Conservation (phyloP, 176 grass and related monocot genomes). For the Bonia amplexicaulis region DNA sequence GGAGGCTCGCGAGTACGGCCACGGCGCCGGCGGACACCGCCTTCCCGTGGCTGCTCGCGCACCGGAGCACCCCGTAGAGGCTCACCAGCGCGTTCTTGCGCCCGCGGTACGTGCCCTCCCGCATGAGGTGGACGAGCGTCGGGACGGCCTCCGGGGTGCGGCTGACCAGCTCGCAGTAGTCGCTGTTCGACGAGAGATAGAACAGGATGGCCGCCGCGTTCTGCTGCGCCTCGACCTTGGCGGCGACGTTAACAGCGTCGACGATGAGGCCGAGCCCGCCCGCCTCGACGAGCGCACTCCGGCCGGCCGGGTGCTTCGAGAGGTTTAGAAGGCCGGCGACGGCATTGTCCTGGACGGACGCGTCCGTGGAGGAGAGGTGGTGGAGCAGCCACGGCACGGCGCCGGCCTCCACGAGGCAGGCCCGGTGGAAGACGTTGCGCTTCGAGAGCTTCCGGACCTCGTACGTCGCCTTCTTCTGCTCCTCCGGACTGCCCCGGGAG, state of each 20-base stretch:
- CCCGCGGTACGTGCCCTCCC: constrained; percentile 42
- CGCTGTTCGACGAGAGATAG: constrained; percentile 60
- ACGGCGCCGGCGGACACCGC: constrained; percentile 51
- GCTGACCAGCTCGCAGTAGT: constrained; percentile 61
- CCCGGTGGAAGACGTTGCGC: constrained; percentile 59
- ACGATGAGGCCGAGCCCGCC: constrained; percentile 65
- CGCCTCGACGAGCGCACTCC: constrained; percentile 45
- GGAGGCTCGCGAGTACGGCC: constrained; percentile 31
- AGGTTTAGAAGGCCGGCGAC: constrained; percentile 62
- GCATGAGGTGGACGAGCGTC: constrained; percentile 59
- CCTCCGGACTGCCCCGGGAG: constrained; percentile 30
- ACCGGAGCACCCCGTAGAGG: constrained; percentile 59
- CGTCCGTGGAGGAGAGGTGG: constrained; percentile 56
- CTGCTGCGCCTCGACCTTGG: constrained; percentile 49
- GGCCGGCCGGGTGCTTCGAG: constrained; percentile 65
- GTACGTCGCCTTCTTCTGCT: constrained; percentile 53
- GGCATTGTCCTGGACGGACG: constrained; percentile 62
- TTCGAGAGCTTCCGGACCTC: constrained; percentile 80
- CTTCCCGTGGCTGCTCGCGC: constrained; percentile 39
- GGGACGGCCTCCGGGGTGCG: constrained; percentile 59
- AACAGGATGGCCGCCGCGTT: constrained; percentile 80
- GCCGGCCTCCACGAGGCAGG: constrained; percentile 54
- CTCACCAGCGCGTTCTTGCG: constrained; percentile 67
- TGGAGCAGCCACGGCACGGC: constrained; percentile 73
- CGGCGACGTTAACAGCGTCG: constrained; percentile 58